These are phyloP conservation scores for Cicer arietinum DNA, from an alignment of 306 rosid genomes.

Conservation along the genomic window DNA sequence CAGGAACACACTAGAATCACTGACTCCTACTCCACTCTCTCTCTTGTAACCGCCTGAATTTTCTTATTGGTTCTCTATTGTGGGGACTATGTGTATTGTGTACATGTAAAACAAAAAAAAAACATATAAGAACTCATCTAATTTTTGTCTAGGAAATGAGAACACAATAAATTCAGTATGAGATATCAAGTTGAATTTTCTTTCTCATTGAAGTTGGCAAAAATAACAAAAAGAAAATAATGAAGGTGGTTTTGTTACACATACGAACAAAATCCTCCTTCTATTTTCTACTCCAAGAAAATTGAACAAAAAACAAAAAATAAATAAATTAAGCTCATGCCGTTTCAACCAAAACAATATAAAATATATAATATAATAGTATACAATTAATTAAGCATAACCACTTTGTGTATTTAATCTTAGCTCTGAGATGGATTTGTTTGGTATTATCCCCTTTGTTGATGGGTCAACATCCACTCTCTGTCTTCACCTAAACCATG, in stretches of 20 bases:
- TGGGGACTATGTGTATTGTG: constrained; percentile 40
- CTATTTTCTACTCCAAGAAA: not conserved
- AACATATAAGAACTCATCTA: constrained; percentile 39
- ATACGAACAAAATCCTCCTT: not conserved
- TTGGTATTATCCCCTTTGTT: constrained; percentile 84
- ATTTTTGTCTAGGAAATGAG: constrained; percentile 24
- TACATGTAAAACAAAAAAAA: not conserved
- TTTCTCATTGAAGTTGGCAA: constrained; percentile 50
- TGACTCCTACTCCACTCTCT: constrained; percentile 81
- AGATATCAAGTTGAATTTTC: constrained; percentile 45
- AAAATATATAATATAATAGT: constrained; percentile 37
- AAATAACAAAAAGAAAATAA: constrained; percentile 28
- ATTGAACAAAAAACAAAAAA: not conserved
- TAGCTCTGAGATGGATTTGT: constrained; percentile 60
- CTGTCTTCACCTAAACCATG: constrained; percentile 88
- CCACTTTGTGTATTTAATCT: constrained; percentile 60
- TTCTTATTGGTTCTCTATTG: constrained; percentile 62
- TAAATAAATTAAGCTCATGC: constrained; percentile 42
- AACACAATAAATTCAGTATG: constrained; percentile 44
- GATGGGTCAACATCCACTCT: constrained; percentile 87
- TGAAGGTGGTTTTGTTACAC: constrained; percentile 37
- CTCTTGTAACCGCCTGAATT: constrained; percentile 78
- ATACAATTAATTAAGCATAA: constrained; percentile 41
- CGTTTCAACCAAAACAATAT: constrained; percentile 66
- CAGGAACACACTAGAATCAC: constrained; percentile 83